Conservation (phyloP, 2,329 filamentous ascomycete species). For the Fusarium austroafricanum region DNA sequence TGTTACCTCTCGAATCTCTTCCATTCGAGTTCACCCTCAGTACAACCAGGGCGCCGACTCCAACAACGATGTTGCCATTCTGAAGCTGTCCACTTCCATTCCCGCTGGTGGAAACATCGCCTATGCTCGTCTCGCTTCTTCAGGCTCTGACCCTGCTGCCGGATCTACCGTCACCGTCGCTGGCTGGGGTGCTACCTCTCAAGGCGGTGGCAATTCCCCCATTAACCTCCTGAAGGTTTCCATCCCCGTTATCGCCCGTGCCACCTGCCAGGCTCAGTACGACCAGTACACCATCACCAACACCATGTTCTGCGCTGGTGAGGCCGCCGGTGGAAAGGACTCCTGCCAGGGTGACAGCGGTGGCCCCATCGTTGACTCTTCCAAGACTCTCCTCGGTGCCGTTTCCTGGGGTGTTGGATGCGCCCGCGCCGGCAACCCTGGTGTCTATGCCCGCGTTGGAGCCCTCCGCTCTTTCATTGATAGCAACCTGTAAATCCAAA, state of each 20-base stretch:
- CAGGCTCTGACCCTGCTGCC: conserved; percentile 44
- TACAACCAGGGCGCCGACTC: conserved; percentile 21
- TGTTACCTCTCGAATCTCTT: conserved; percentile 39
- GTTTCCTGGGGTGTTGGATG: conserved; percentile 51
- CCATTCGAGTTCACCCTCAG: conserved; percentile 41
- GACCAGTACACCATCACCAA: conserved; percentile 40
- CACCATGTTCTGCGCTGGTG: conserved; percentile 51
- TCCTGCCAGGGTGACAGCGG: conserved; percentile 50
- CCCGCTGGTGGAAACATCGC: conserved; percentile 22
- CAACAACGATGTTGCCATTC: conserved; percentile 48
- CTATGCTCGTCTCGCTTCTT: conserved; percentile 42
- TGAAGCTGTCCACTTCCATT: conserved; percentile 45
- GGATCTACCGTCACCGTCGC: conserved; percentile 40
- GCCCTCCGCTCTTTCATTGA: conserved; percentile 45
- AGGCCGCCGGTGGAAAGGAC: conserved; percentile 46
- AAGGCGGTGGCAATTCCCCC: conserved; percentile 28
- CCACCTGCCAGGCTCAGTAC: conserved; percentile 44
- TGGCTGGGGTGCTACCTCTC: conserved; percentile 45
- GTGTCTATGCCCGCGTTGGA: conserved; percentile 48
- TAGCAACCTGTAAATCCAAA: conserved; percentile 18
- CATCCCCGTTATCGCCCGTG: conserved; percentile 47
- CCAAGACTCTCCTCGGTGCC: conserved; percentile 42
- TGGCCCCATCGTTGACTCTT: conserved; percentile 46
- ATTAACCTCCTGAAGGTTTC: conserved; percentile 47
- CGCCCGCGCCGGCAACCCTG: conserved; percentile 40